Conservation (phyloP, 2,329 filamentous ascomycete species). For the Trichoderma sp. region DNA sequence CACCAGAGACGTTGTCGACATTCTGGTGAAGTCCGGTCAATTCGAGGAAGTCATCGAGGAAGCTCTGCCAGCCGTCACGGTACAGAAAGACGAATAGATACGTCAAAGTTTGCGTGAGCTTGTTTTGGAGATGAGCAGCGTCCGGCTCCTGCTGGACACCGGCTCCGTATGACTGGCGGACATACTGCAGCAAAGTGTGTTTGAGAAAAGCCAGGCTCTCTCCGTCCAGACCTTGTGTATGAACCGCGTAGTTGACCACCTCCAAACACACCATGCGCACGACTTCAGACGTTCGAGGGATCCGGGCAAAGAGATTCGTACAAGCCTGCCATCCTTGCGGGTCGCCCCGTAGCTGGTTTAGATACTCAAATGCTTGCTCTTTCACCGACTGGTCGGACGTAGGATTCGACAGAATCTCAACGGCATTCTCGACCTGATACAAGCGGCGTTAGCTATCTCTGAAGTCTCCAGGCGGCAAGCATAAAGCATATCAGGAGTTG, state of each 20-base stretch:
- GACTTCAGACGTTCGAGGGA: constrained; percentile 75
- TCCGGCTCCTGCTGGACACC: constrained; percentile 64
- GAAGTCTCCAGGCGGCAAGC: neutral
- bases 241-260: constrained; percentile 88
- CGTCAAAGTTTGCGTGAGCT: constrained; percentile 92
- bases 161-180: constrained; percentile 71
- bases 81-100: constrained; percentile 91
- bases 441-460: constrained; percentile 6
- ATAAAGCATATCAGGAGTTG: neutral
- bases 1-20: constrained; percentile 71
- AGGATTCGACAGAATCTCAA: constrained; percentile 89
- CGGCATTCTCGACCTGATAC: constrained; percentile 83
- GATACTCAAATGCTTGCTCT: constrained; percentile 78
- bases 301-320: constrained; percentile 79
- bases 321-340: constrained; percentile 89
- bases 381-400: constrained; percentile 74
- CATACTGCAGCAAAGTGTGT: constrained; percentile 78
- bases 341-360: constrained; percentile 76
- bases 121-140: constrained; percentile 82
- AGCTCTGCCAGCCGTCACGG: constrained; percentile 80
- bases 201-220: constrained; percentile 75
- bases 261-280: constrained; percentile 89
- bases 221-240: constrained; percentile 73
- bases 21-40: constrained; percentile 68
- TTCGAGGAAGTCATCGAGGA: constrained; percentile 85